Conservation (phyloP, 495 filamentous ascomycete species). For the Apodospora peruviana region DNA sequence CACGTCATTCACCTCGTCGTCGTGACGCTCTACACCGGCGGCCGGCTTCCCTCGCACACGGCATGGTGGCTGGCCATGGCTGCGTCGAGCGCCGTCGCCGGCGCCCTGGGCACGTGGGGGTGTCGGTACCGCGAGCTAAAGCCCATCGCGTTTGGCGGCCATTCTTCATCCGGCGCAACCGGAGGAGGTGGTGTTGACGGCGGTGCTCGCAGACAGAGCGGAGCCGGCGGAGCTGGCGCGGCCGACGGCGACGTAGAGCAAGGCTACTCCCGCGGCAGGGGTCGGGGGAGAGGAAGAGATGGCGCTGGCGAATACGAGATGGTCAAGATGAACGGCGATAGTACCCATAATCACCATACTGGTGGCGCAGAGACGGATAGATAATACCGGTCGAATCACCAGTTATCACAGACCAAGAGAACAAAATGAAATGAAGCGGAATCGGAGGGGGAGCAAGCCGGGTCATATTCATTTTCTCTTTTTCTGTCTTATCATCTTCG, state of each 20-base stretch:
- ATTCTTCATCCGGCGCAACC: slow-evolving; percentile 24
- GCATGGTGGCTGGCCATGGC: slow-evolving; percentile 88
- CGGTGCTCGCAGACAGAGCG: slow-evolving; percentile 23
- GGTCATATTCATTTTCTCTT: no score
- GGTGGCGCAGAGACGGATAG: no score
- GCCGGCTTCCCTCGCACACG: slow-evolving; percentile 61
- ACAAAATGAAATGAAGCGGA: no score
- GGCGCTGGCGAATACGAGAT: slow-evolving; percentile 75
- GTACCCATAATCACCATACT: no score
- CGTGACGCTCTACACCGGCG: slow-evolving; percentile 64
- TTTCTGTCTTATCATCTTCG: no score
- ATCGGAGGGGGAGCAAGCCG: no score
- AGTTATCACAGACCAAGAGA: no score
- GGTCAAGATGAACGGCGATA: slow-evolving; percentile 44
- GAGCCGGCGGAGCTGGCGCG: slow-evolving; percentile 14
- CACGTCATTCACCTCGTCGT: slow-evolving; percentile 81
- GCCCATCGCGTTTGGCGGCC: slow-evolving; percentile 82
- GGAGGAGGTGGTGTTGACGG: slow-evolving; percentile 2
- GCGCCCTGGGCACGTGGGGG: slow-evolving; percentile 73
- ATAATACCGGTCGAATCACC: no score
- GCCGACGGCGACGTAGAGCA: slow-evolving; percentile 41
- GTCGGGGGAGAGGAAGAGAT: slow-evolving; percentile 50
- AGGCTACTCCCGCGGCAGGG: slow-evolving; percentile 45
- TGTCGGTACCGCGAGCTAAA: slow-evolving; percentile 84
- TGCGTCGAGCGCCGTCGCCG: slow-evolving; percentile 63